Evolutionary conservation across 108 stramenopile genomes (phyloP).

Genomic region (Conticribra guillardii): DNA sequence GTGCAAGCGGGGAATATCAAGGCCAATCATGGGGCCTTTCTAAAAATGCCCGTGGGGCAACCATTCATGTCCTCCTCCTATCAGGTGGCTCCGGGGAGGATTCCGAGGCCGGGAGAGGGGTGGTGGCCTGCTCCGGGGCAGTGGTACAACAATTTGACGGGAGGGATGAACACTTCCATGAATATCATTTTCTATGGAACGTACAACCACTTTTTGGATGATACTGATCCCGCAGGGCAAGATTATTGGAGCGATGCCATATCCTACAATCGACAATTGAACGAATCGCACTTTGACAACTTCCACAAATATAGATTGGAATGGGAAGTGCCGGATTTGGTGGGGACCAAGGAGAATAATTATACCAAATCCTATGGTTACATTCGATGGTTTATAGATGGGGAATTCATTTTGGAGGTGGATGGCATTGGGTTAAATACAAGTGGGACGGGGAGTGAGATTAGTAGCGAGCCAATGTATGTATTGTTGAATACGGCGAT

Average conservation of each 20-base stretch:
- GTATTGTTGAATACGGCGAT: constrained; percentile 95
- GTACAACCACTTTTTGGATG: constrained; percentile 86
- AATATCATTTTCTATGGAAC: constrained; percentile 96
- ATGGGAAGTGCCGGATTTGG: constrained; percentile 86
- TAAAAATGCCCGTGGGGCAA: constrained; percentile 80
- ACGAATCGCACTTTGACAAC: constrained; percentile 74
- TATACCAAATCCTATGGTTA: constrained; percentile 59
- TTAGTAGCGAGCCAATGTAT: constrained; percentile 94
- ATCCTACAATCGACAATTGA: constrained; percentile 86
- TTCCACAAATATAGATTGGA: constrained; percentile 92
- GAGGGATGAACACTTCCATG: constrained; percentile 77
- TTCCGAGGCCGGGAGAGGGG: constrained; percentile 77
- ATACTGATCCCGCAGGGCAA: constrained; percentile 61
- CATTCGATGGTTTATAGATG: constrained; percentile 93
- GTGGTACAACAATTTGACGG: constrained; percentile 90
- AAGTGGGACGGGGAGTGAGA: constrained; percentile 74
- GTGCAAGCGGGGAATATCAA: constrained; percentile 80
- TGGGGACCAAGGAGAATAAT: constrained; percentile 36
- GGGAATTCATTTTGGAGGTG: constrained; percentile 78
- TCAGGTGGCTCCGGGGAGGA: constrained; percentile 88
- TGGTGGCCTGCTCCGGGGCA: constrained; percentile 88
- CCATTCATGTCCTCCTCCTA: constrained; percentile 86
- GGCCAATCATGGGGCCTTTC: constrained; percentile 66
- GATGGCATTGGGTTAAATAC: constrained; percentile 66
- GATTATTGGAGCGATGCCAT: constrained; percentile 97